phyloP scores from a whole-genome alignment of 2,329 filamentous ascomycete species.

The Dissoconium aciculare region DNA sequence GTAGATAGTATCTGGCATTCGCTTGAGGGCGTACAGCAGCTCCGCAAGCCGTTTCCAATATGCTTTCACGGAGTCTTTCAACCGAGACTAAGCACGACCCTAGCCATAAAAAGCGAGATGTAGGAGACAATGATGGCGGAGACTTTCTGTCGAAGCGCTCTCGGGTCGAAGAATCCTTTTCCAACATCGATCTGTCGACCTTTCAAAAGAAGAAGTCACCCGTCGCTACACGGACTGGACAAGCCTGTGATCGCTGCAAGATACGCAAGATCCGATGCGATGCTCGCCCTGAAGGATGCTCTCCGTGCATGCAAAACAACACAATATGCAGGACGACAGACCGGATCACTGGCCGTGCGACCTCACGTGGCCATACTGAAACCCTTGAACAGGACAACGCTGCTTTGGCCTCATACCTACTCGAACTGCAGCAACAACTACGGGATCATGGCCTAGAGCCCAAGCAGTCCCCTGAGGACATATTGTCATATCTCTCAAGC shows the following conservation, averaged over 20 bases:
- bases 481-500: too few species aligned
- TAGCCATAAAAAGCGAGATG: too few species aligned
- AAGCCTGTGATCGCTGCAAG: slow-evolving; percentile 83
- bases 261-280: slow-evolving; percentile 83
- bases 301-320: slow-evolving; percentile 61
- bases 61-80: too few species aligned
- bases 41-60: too few species aligned
- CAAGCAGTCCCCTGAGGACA: slow-evolving; percentile 9
- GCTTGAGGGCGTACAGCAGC: too few species aligned
- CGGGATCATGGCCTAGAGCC: slow-evolving; percentile 45
- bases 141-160: too few species aligned
- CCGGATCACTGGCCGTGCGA: slow-evolving; percentile 68
- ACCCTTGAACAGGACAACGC: slow-evolving; percentile 57
- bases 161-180: too few species aligned
- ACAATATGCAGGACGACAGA: slow-evolving; percentile 75
- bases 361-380: slow-evolving; percentile 63
- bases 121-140: too few species aligned
- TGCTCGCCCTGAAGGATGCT: slow-evolving; percentile 63
- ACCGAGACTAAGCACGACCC: too few species aligned
- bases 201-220: slow-evolving; percentile 33
- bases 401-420: slow-evolving; percentile 51
- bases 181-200: too few species aligned
- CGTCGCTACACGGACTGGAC: slow-evolving; percentile 51
- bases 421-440: slow-evolving; percentile 53
- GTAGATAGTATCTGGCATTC: too few species aligned